Evolutionary conservation across 2,329 filamentous ascomycete species (phyloP), one percentile per base, ranked within the genome.

Genomic region (Apiospora hydei): DNA sequence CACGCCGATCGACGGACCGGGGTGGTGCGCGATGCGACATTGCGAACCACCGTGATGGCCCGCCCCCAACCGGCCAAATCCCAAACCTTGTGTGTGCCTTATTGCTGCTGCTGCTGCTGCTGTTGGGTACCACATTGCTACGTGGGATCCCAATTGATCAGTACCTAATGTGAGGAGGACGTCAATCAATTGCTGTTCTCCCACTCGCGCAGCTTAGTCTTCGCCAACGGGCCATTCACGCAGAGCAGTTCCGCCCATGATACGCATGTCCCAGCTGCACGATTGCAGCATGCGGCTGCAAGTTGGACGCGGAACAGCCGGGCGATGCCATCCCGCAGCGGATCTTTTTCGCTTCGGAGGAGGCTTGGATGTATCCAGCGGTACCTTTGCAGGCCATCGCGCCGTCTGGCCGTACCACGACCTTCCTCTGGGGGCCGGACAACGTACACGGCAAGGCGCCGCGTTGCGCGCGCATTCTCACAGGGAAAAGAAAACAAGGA

Each of bases 211-310:
- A 38, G 57, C 57, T 64, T 10, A n/a, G 8, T n/a, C 11, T 30
- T 64, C 34, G 57, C 30, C 11, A n/a, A 64, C 21, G 57, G 34
- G 57, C 57, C 57, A 64, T 38, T 41, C 34, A 64, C 18, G 57
- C 3, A 64, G 18, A n/a, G 18, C 10, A 11, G 34, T 64, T n/a
- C n/a, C 13, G 57, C 57, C 26, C 41, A 41, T 64, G 21, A 41
- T 64, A 41, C 30, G 53, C 53, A 64, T 41, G 38, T 26, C 26
- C 53, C 49, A 26, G 24, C 57, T 41, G 57, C 57, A 38, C 57
- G 57, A 64, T 64, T 38, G 66, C 66, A 26, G 66, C 66, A 68
- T 68, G 66, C 66, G n/a, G 66, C 66, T 68, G 66, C 66, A 68
- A 47, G 66, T 68, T 14, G 41, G 46, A 47, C 66, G 41, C 43